Base-by-base conservation (phyloP, 352 stramenopile species). In the Phytophthora citrophthora region DNA sequence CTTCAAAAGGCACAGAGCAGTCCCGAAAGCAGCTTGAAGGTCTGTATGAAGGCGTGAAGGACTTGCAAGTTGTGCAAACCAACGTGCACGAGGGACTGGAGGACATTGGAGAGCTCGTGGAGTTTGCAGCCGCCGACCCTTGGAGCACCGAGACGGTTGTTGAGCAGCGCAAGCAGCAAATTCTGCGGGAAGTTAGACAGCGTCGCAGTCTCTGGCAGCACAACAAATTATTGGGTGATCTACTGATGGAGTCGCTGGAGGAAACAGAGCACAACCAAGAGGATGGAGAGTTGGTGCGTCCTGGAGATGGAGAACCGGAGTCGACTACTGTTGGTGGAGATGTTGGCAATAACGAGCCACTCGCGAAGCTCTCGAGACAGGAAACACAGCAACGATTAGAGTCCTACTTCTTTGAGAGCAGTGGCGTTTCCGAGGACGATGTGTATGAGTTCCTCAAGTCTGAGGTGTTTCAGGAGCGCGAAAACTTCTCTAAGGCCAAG, bases 151-250 rank as follows among this genome's bases (percentile, higher is more conserved):
- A 59, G 41, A 55, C 36, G 32, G 46, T 71, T 8, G 27, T 81
- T 36, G 29, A 70, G 31, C 64, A 74, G 27, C 69, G 64, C 12
- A 57, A 66, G 10, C 43, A 70, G 26, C 41, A 64, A 43, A 72
- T 87, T 10, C 46, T 76, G 44, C 58, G 45, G 0, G 69, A 87
- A 48, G 59, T 87, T 29, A 32, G 39, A 4, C 70, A 77, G 43
- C 74, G 76, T n/a, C 72, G 72, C 7, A 57, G 61, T 55, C 69
- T 83, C 48, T 86, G 77, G 77, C 66, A 74, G 12, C 75, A 86
- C 67, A 83, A 86, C 56, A 83, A 84, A 46, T 45, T 86, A 36
- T 53, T 86, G n/a, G 74, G 77, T 0, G 63, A 67, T 15, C 23
- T 86, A 49, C 51, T 86, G 27, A 60, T 79, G 40, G 69, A 79